Evolutionary conservation across 2,329 filamentous ascomycete species (phyloP).

Genomic region (Sporothrix protearum): DNA sequence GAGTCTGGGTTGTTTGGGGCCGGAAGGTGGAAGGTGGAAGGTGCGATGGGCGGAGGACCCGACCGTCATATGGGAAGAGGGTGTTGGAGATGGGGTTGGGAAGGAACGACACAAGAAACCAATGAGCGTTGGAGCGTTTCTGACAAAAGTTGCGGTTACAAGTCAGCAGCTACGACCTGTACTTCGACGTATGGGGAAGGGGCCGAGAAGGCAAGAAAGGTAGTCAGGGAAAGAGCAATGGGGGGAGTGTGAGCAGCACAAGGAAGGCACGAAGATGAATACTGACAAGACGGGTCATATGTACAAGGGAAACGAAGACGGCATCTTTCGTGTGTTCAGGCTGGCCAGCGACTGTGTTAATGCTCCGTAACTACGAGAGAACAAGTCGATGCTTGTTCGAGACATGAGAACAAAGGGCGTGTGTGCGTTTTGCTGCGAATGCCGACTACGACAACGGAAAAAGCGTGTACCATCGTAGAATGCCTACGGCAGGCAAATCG

Average conservation of each 20-base stretch:
- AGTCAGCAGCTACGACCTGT: neutral
- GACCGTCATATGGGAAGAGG: neutral
- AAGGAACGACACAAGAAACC: slow-evolving; percentile 17
- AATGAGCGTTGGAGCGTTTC: neutral
- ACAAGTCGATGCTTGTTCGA: neutral
- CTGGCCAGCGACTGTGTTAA: neutral
- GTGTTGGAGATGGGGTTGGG: slow-evolving; percentile 17
- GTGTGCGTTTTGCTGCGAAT: neutral
- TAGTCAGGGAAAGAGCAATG: neutral
- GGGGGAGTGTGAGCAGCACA: neutral
- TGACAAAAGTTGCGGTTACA: slow-evolving; percentile 5
- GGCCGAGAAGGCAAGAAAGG: neutral
- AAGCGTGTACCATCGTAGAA: neutral
- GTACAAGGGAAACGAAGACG: slow-evolving; percentile 1
- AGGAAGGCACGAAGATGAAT: neutral
- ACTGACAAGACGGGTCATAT: slow-evolving; percentile 8
- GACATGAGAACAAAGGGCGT: slow-evolving; percentile 4
- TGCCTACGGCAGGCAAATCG: slow-evolving; percentile 2
- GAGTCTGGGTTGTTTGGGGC: neutral
- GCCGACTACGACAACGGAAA: slow-evolving; percentile 1
- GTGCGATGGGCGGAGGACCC: slow-evolving; percentile 13
- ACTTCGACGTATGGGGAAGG: neutral
- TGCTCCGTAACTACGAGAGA: neutral
- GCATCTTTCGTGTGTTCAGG: neutral
- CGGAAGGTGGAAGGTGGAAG: neutral